Conservation (phyloP, 2,329 filamentous ascomycete genomes). For the Alternaria arbusti region DNA sequence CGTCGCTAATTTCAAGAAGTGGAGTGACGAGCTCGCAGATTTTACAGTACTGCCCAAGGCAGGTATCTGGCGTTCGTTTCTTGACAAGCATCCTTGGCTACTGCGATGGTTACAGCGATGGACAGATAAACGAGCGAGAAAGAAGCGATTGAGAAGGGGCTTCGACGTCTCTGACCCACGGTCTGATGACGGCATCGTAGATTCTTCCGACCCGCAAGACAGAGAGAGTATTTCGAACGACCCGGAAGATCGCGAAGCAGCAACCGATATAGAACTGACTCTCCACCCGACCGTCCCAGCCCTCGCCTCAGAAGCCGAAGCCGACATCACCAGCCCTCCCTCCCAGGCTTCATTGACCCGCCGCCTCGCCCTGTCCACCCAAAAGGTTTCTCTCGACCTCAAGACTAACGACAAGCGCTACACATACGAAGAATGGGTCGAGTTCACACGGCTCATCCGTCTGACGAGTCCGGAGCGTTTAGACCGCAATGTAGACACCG, state of each 20-base stretch:
- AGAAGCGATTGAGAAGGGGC: constrained; percentile 54
- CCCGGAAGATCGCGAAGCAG: neutral
- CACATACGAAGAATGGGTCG: constrained; percentile 83
- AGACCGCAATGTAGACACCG: constrained; percentile 13
- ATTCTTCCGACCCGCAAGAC: constrained; percentile 22
- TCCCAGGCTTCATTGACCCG: constrained; percentile 63
- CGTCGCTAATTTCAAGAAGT: constrained; percentile 69
- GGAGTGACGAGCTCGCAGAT: constrained; percentile 66
- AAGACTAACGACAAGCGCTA: constrained; percentile 69
- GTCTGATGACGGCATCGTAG: constrained; percentile 30
- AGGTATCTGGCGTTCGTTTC: constrained; percentile 59
- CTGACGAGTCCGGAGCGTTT: constrained; percentile 51
- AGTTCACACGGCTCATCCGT: constrained; percentile 77
- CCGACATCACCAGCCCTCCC: constrained; percentile 3
- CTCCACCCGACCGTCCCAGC: constrained; percentile 9
- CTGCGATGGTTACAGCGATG: constrained; percentile 41
- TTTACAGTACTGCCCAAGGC: constrained; percentile 69
- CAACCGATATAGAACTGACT: constrained; percentile 13
- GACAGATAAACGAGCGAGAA: constrained; percentile 43
- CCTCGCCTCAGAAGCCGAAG: constrained; percentile 22
- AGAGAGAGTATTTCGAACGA: neutral
- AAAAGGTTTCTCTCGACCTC: constrained; percentile 68
- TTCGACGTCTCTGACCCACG: constrained; percentile 52
- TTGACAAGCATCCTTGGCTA: constrained; percentile 57
- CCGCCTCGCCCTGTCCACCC: constrained; percentile 73